Base-by-base conservation (phyloP, 2,329 filamentous ascomycete genomes). In the Stagonosporopsis chrysanthemi region DNA sequence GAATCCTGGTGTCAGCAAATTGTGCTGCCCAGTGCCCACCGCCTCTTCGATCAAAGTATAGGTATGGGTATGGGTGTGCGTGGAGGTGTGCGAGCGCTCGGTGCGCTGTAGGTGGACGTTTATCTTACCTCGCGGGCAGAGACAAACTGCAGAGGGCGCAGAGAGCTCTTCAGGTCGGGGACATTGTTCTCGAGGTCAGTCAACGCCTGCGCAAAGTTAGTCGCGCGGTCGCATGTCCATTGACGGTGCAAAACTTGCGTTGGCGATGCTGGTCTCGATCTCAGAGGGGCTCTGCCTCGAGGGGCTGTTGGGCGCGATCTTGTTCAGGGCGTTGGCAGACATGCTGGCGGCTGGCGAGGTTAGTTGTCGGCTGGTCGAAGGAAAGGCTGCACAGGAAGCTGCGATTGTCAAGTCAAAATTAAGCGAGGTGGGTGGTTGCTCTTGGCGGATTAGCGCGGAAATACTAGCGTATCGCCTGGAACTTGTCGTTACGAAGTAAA, bases 151-250 rank as follows among this genome's bases (percentile, higher is more conserved):
- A 99, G 89, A 82, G 95, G 95, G 79, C 95, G 90, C 80, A 99
- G 90, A 75, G 92, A 90, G 78, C 87, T 88, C 90, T 94, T 96
- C 84, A 99, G 91, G 84, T 99, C 95, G 81, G 92, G 86, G 79
- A 95, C 97, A 89, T 97, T 97, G 86, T 89, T 93, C 92, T 99
- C 95, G 83, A 99, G 91, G 79, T 99, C 95, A 64, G 86, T 90
- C 96, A 99, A 91, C 84, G 95, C 68, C 68, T 71, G 57, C 40
- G 42, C n/a, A 41, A 23, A 57, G 66, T 70, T 58, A 71, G 68
- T 59, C 33, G 23, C 51, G 51, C 23, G 40, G 35, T 52, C 50
- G 44, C 44, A 47, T 51, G 38, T 24, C 31, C 35, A 45, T 57
- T 41, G 58, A 54, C 23, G 43, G 24, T n/a, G 8, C 53, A 42